A percentile compares a stretch with the other conserved stretches of the same genome.
phyloP scores from a whole-genome alignment of 2,329 filamentous ascomycete species.

The Stromatinia cepivora region DNA sequence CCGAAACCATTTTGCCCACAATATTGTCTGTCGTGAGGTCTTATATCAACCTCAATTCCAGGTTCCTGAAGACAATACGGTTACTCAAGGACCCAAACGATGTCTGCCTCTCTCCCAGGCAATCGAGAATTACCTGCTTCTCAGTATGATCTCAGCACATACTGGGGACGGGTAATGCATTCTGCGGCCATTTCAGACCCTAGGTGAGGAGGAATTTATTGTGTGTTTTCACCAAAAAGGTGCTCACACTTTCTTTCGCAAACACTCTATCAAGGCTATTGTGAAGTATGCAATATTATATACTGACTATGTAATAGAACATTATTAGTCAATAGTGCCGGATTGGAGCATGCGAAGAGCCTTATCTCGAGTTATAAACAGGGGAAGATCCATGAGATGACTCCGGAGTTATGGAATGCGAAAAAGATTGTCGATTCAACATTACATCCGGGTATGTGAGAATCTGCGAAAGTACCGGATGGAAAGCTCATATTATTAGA shows the following conservation, averaged over 20 bases:
- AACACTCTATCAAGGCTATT: neutral
- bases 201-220: constrained; percentile 64
- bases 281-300: constrained; percentile 16
- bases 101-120: constrained; percentile 67
- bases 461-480: constrained; percentile 1
- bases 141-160: constrained; percentile 88
- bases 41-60: constrained; percentile 11
- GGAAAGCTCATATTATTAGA: constrained; percentile 53
- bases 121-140: constrained; percentile 83
- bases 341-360: constrained; percentile 82
- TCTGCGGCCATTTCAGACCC: constrained; percentile 89
- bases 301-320: constrained; percentile 59
- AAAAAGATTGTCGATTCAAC: constrained; percentile 98
- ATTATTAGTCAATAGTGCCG: constrained; percentile 73
- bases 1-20: constrained; percentile 4
- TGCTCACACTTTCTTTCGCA: constrained; percentile 28
- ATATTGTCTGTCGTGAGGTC: neutral
- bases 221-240: constrained; percentile 33
- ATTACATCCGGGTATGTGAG: constrained; percentile 77
- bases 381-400: constrained; percentile 78
- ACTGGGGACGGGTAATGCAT: constrained; percentile 92
- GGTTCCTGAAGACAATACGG: neutral
- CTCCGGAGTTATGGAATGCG: constrained; percentile 85
- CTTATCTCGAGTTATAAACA: constrained; percentile 84
- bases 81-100: constrained; percentile 38